Conservation (phyloP, 2,329 filamentous ascomycete genomes). For the Metarhizium sp. region DNA sequence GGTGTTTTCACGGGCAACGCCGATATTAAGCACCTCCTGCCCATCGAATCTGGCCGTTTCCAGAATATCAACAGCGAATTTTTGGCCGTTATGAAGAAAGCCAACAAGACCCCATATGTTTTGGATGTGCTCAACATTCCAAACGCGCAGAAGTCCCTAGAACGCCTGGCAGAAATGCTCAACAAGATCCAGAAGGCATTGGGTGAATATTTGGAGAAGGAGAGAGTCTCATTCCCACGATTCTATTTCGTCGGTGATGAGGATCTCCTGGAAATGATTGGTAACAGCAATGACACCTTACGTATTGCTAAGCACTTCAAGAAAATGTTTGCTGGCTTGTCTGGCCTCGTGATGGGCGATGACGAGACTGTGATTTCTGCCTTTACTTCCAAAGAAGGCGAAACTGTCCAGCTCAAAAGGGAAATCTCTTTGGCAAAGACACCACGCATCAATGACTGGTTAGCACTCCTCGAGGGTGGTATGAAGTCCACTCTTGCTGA, state of each 20-base stretch:
- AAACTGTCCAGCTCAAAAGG: conserved; percentile 77
- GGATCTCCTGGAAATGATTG: conserved; percentile 96
- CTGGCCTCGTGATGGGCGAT: conserved; percentile 72
- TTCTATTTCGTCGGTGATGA: conserved; percentile 99
- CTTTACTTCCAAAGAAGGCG: conserved; percentile 91
- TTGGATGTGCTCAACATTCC: conserved; percentile 94
- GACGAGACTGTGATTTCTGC: conserved; percentile 84
- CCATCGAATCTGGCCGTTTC: conserved; percentile 92
- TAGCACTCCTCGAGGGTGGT: conserved; percentile 81
- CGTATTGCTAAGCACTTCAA: conserved; percentile 98
- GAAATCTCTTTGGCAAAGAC: conserved; percentile 89
- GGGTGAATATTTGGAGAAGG: conserved; percentile 95
- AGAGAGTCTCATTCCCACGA: conserved; percentile 91
- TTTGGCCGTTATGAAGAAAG: conserved; percentile 98
- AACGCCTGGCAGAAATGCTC: conserved; percentile 88
- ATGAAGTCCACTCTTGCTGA: conserved; percentile 95
- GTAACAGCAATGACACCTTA: conserved; percentile 94
- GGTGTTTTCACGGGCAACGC: conserved; percentile 98
- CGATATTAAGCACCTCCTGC: conserved; percentile 95
- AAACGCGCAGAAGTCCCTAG: conserved; percentile 90
- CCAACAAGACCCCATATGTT: conserved; percentile 91
- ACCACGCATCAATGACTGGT: conserved; percentile 97
- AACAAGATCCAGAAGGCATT: conserved; percentile 99
- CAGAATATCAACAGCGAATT: conserved; percentile 99
- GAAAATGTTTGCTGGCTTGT: conserved; percentile 99